Conservation (phyloP, 2,329 filamentous ascomycete genomes). For the Penicillium sp. region DNA sequence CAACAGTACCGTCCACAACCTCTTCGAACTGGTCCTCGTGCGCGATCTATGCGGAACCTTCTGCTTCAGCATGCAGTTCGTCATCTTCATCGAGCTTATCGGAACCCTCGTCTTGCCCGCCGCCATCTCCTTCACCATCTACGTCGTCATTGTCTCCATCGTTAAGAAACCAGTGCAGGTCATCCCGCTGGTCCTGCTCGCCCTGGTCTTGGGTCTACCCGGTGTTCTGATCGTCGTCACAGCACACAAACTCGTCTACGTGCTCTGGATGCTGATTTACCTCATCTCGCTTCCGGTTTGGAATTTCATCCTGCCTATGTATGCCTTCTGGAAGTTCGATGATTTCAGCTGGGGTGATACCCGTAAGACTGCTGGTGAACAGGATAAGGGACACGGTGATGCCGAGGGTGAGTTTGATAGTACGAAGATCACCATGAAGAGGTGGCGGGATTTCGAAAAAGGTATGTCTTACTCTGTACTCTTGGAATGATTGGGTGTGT, state of each 20-base stretch:
- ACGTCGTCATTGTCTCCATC: constrained; percentile 87
- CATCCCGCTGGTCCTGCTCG: constrained; percentile 86
- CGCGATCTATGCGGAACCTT: constrained; percentile 96
- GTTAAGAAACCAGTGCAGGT: constrained; percentile 72
- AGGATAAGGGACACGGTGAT: constrained; percentile 77
- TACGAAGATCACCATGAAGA: constrained; percentile 98
- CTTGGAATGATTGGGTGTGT: neutral
- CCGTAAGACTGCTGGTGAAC: constrained; percentile 88
- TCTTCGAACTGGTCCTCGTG: constrained; percentile 95
- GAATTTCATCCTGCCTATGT: constrained; percentile 93
- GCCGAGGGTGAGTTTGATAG: constrained; percentile 96
- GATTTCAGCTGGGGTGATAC: constrained; percentile 99
- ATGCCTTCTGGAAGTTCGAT: constrained; percentile 99
- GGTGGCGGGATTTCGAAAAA: constrained; percentile 94
- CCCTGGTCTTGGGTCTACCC: constrained; percentile 87
- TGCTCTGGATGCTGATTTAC: constrained; percentile 97
- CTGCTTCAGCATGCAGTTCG: constrained; percentile 99
- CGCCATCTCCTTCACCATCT: constrained; percentile 95
- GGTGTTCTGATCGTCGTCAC: constrained; percentile 89
- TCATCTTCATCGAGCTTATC: constrained; percentile 91
- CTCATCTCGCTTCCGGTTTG: constrained; percentile 88
- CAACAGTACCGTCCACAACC: constrained; percentile 97
- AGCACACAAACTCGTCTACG: constrained; percentile 86
- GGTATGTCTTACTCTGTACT: constrained; percentile 45
- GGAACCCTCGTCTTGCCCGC: constrained; percentile 93